Evolutionary conservation across 768 basidiomycete genomes (phyloP), one percentile per base, ranked within the genome.

Genomic region (Agrocybe pediades): DNA sequence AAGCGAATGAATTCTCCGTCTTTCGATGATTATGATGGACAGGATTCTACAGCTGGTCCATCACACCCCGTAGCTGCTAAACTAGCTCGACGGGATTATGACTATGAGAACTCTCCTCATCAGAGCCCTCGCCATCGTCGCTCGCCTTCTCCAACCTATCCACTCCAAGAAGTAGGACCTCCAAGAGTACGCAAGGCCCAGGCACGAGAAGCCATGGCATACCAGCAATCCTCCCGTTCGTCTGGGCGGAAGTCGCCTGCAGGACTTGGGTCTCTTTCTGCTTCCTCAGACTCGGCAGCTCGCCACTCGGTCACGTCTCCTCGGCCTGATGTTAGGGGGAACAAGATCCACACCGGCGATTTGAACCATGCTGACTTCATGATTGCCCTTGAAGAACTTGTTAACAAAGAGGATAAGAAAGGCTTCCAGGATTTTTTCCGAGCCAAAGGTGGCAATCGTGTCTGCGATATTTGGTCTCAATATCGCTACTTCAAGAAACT

Each of bases 401-500:
- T 87, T 11, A 71, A 75, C 54, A 66, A 75, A 25, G 78, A 85
- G 52, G 59, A 67, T 2, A 7, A 23, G 17, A 71, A 62, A 39
- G 54, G 27, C 20, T 85, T 79, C 75, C 51, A 56, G 8, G 70
- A 71, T 9, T 85, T 79, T 59, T 83, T 79, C 65, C 65, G 54
- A 49, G 49, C 49, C 26, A 51, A 46, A 24, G 49, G 55, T 30
- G 72, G 68, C n/a, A 74, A 72, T 29, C 70, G 72, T 9, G 70
- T 75, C 9, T 66, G 70, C 8, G 77, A 75, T 39, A 65, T 81
- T 26, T 49, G 83, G 51, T 69, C 71, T 33, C 79, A 81, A 59
- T 88, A 83, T 56, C 62, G 63, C 15, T 79, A 84, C 60, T 75
- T 87, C 39, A 75, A 83, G 56, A 64, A 73, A 26, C 74, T 79